phyloP scores from a whole-genome alignment of 2,329 filamentous ascomycete genomes.

The Pseudocercospora fuligena region DNA sequence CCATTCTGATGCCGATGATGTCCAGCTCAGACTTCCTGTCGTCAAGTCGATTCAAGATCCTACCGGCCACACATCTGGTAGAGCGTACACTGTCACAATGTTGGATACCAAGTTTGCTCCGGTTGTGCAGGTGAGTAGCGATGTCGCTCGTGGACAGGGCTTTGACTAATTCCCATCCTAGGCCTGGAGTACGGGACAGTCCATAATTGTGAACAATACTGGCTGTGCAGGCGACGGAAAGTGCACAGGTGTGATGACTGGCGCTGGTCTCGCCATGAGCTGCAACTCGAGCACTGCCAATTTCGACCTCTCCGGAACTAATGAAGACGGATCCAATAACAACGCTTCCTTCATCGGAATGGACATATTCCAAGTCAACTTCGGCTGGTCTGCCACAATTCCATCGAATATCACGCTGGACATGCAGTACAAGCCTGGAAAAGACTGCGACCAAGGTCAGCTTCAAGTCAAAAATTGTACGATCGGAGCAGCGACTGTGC shows the following conservation, averaged over 20 bases:
- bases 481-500: slow-evolving; percentile 21
- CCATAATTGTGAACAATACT: slow-evolving; percentile 12
- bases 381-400: slow-evolving; percentile 18
- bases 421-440: slow-evolving; percentile 23
- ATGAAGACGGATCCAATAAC: slow-evolving; percentile 12
- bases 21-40: slow-evolving; percentile 14
- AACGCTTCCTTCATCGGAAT: slow-evolving; percentile 18
- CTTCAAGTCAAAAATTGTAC: slow-evolving; percentile 25
- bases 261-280: slow-evolving; percentile 24
- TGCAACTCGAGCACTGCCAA: slow-evolving; percentile 21
- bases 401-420: slow-evolving; percentile 21
- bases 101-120: slow-evolving; percentile 16
- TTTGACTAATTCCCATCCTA: background rate
- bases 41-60: slow-evolving; percentile 15
- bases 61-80: slow-evolving; percentile 22
- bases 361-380: slow-evolving; percentile 18
- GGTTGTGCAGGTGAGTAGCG: slow-evolving; percentile 16
- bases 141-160: background rate
- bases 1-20: slow-evolving; percentile 12
- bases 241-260: slow-evolving; percentile 16
- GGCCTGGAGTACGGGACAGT: slow-evolving; percentile 18
- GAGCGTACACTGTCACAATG: slow-evolving; percentile 22
- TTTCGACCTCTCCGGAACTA: slow-evolving; percentile 15
- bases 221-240: slow-evolving; percentile 24
- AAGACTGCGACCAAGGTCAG: slow-evolving; percentile 17